phyloP scores from a whole-genome alignment of 805 yeast genomes.

The Hanseniaspora pseudoguilliermondii region DNA sequence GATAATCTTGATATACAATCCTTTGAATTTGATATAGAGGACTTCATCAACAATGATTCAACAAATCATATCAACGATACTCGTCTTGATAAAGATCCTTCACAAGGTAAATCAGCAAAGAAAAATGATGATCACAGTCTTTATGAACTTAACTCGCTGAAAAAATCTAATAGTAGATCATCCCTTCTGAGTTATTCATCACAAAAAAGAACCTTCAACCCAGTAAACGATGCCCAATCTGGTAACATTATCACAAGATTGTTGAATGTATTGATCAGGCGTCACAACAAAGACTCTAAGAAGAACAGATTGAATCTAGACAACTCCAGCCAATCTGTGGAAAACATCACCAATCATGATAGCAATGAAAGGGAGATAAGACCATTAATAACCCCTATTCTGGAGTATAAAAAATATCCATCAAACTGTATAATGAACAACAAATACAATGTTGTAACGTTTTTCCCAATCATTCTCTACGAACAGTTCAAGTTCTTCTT shows the following conservation, averaged over 20 bases:
- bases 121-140: background rate
- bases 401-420: conserved; percentile 31
- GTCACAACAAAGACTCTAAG: background rate
- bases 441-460: conserved; percentile 76
- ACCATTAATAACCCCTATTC: conserved; percentile 31
- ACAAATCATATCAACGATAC: background rate
- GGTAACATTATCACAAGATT: conserved; percentile 17
- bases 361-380: conserved; percentile 31
- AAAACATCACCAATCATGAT: conserved; percentile 13
- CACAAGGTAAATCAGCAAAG: background rate
- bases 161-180: conserved; percentile 1
- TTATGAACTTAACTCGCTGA: conserved; percentile 9
- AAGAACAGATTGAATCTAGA: conserved; percentile 5
- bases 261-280: conserved; percentile 12
- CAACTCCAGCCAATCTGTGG: conserved; percentile 7
- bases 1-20: conserved; percentile 10
- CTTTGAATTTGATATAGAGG: conserved; percentile 9
- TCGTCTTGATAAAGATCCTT: background rate
- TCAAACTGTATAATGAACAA: conserved; percentile 86
- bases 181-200: conserved; percentile 13
- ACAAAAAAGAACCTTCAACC: conserved; percentile 5
- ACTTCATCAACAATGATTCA: conserved; percentile 4
- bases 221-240: conserved; percentile 14
- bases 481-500: conserved; percentile 96
- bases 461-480: conserved; percentile 76